Base-by-base conservation (phyloP, 129 eudicot species). In the Centella asiatica region DNA sequence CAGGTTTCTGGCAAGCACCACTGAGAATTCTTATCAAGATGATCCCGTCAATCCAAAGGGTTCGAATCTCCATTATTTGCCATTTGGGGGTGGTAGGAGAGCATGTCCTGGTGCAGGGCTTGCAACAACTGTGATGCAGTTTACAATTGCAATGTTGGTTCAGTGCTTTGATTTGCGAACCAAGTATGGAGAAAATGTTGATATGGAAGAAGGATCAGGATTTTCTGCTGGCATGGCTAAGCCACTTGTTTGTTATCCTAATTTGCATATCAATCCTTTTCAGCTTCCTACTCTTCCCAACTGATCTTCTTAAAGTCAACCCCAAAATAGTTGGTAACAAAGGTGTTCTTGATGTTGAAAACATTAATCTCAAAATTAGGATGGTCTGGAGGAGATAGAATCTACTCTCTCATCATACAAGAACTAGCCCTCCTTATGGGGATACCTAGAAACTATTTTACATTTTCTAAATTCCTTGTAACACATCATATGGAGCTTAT, bases 161-260 rank as follows among this genome's bases (percentile, higher is more conserved):
- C 62, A 57, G 2, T 33, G 62, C 45, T 57, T 57, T 19, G 62
- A 57, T 6, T 57, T n/a, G n/a, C n/a, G n/a, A n/a, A n/a, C n/a
- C n/a, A n/a, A n/a, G n/a, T n/a, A n/a, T 34, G 39, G 39, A 4
- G 56, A 71, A 0, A 66, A 34, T 18, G 53, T 76, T 34, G 63
- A 76, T 26, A 71, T 76, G 81, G 66, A 66, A 60, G 77, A 71
- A 26, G 74, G 81, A 31, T 18, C n/a, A 0, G 65, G 70, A 10
- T 15, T 76, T 44, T 29, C 77, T 11, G 40, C 69, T 32, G 53
- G 60, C 26, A 76, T 60, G 74, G 76, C 70, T 11, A 60, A 71
- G 4, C 77, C 81, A 1, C 47, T 71, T 11, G n/a, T 76, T 13
- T 76, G 81, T 62, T 39, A 59, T 71, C 81, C 81, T 15, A 34